Evolutionary conservation across 2,329 filamentous ascomycete species (phyloP), one percentile per base, ranked within the genome.

Genomic region (Aspergillus phoenicis): DNA sequence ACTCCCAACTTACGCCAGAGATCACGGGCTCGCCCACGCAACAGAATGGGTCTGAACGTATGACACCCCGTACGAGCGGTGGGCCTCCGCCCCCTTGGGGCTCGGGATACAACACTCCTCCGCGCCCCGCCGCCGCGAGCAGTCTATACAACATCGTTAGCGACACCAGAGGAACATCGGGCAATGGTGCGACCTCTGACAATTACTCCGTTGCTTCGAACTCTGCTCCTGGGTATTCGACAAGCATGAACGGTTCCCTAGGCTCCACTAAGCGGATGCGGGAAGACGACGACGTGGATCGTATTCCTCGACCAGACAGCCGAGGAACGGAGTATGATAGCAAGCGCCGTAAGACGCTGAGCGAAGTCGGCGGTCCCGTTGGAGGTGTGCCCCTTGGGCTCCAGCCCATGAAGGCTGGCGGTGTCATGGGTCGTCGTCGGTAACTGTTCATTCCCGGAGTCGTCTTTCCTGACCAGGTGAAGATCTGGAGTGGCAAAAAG

Each of bases 61-160:
- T 92, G 38, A 97, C 93, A 5, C 93, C 93, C 10, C 87, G 93
- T 68, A 96, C 91, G 0, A 86, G 91, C 4, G 84, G 87, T 8
- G 84, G 89, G 0, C 83, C 87, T 39, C 89, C 91, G 67, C 82
- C 87, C 2, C 91, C 93, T 76, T 97, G 96, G 78, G 76, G 84
- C 5, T 85, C 84, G 54, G 89, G 88, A 26, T 96, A 96, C 78
- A 89, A 83, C 73, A 93, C 91, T 0, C 90, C 93, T 52, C 92
- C 93, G 22, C 88, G 92, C 45, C 82, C 85, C 2, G 66, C 77
- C 1, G 84, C 89, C 3, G 88, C 91, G 0, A 93, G 91, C 81
- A 96, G 88, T 73, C 81, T 97, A 54, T 96, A 96, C 83, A 96
- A 88, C 76, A 89, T 96, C 64, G 93, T 96, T 80, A 93, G 89